Base-by-base conservation (phyloP, 2,329 filamentous ascomycete genomes). In the Fusarium duplospermum region DNA sequence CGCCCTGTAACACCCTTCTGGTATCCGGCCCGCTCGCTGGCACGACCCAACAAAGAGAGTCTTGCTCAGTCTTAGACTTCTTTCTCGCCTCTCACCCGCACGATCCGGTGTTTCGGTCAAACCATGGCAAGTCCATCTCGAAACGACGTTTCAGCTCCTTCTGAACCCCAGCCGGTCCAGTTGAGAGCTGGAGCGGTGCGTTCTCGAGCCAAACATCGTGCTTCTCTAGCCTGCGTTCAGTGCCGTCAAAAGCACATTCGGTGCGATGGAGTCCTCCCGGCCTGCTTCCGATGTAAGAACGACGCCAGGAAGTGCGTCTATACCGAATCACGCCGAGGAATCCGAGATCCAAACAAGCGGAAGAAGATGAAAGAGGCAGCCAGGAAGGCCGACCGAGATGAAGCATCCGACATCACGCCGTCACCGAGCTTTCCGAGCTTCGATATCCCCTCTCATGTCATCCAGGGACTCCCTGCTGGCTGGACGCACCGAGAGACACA, bases 211-310 rank as follows among this genome's bases (percentile, higher is more conserved):
- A 66, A 22, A 13, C n/a, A 58, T 9, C 77, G 76, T 35, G 69
- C 72, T 29, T 77, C 76, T 54, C 57, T 76, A 9, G 77, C 77
- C 29, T 78, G 77, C 24, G 22, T 69, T 16, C 58, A 67, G 31
- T 78, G 77, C 45, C 77, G 77, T 24, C 67, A 36, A 38, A 78
- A 67, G 57, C 77, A 78, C 62, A 45, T 64, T 38, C 77, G 62
- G 57, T 78, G 77, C 35, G 69, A 77, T 54, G 75, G 75, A 9
- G 57, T 8, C 9, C 20, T 64, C 7, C 76, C 74, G 11, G 29
- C 42, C n/a, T 78, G 77, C 40, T 58, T 50, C 18, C 76, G 76
- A 52, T 78, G 77, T 50, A 67, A 61, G 40, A 27, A 45, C 4
- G 75, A 76, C 18, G 47, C 62, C 7, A 71, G 66, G 18, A 1